A percentile compares a stretch with the other conserved stretches of the same genome.
These are phyloP conservation scores for Exophiala dermatitidis DNA, from an alignment of 2,329 filamentous ascomycete genomes.

Conservation along the genomic window DNA sequence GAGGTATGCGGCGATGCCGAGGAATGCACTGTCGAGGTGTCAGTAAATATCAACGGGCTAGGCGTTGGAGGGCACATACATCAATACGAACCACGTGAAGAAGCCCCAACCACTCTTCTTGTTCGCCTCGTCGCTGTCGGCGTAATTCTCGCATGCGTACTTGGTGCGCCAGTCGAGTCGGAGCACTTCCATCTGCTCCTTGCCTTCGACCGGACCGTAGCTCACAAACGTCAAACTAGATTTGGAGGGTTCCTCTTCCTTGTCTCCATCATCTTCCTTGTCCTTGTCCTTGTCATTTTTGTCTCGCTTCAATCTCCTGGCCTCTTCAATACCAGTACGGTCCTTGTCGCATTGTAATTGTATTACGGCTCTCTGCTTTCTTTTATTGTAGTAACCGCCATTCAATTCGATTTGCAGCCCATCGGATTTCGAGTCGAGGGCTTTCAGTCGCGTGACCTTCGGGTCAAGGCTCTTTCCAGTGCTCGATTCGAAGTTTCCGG, in stretches of 20 bases:
- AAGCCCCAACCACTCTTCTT: slow-evolving; percentile 68
- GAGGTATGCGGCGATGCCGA: slow-evolving; percentile 78
- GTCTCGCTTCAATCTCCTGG: slow-evolving; percentile 23
- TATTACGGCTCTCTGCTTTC: slow-evolving; percentile 67
- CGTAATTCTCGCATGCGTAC: slow-evolving; percentile 65
- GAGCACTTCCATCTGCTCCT: slow-evolving; percentile 52
- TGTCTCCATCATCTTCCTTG: slow-evolving; percentile 29
- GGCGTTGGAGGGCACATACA: slow-evolving; percentile 53
- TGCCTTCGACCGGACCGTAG: slow-evolving; percentile 52
- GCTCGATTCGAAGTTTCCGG: slow-evolving; percentile 28
- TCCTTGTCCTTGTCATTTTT: slow-evolving; percentile 26
- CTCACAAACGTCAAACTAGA: slow-evolving; percentile 69
- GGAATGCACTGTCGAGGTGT: slow-evolving; percentile 60
- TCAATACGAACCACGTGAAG: slow-evolving; percentile 93
- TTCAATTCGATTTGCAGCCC: slow-evolving; percentile 64
- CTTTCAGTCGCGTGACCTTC: slow-evolving; percentile 58
- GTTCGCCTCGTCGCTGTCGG: slow-evolving; percentile 38
- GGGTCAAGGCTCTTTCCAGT: slow-evolving; percentile 57
- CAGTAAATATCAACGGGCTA: slow-evolving; percentile 15
- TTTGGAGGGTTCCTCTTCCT: slow-evolving; percentile 21
- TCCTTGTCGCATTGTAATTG: slow-evolving; percentile 76
- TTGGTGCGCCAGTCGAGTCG: slow-evolving; percentile 80
- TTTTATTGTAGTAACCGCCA: slow-evolving; percentile 47
- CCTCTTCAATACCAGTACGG: slow-evolving; percentile 56
- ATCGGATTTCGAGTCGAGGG: slow-evolving; percentile 58